Base-by-base conservation (phyloP, 768 basidiomycete species). In the Chalciporus sphaerocephalus region DNA sequence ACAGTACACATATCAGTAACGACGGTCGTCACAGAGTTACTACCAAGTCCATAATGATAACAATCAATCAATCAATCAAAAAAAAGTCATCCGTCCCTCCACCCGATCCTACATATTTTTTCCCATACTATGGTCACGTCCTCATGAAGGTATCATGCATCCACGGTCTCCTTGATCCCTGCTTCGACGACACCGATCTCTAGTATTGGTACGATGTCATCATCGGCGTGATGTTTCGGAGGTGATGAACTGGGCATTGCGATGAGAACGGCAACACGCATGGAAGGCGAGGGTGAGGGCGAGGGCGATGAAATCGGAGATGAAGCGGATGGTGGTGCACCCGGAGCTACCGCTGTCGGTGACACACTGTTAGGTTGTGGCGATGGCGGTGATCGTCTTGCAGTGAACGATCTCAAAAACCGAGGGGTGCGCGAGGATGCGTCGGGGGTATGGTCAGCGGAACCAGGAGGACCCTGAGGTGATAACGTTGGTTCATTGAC, bases 191-290 rank as follows among this genome's bases (percentile, higher is more conserved):
- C 20, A 3, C 69, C 69, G 9, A 70, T 51, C 52, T 70, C 69
- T 5, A 70, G 38, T 24, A 61, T 53, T 4, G 69, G 69, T 11
- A 60, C 57, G n/a, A 53, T 55, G 10, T 30, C 50, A 23, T 57
- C 61, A 24, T 62, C 65, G 12, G 27, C 13, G 13, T 42, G 9
- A 9, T 43, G 49, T 16, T 42, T 46, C 35, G 18, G n/a, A n/a
- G n/a, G 51, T 13, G 49, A 27, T 9, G 22, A 11, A 20, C 22
- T 25, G 16, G 74, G 74, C 74, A 75, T 74, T 5, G 74, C 73
- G 32, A 75, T 69, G 24, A 75, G 58, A 15, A 75, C 71, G 0
- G 70, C 67, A 23, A 75, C 63, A 27, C 62, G 64, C 20, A 75
- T 58, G 35, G 56, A 44, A 25, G 65, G 51, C 38, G 57, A 40